These are phyloP conservation scores for Dianthus caryophyllus DNA, from an alignment of 148 eudicot species.

Conservation along the genomic window DNA sequence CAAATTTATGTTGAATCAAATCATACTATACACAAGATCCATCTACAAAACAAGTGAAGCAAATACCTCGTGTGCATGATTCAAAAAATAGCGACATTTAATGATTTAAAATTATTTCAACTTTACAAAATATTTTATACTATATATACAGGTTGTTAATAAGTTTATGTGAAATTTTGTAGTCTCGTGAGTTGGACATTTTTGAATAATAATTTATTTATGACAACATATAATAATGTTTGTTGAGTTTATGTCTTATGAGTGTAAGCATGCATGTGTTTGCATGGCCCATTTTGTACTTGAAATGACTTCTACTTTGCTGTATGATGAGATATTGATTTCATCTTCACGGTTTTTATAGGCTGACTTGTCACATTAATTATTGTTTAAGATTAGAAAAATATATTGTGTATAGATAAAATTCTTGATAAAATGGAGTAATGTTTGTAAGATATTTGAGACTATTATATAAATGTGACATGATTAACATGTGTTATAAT, in stretches of 20 bases:
- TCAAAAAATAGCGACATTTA: background rate
- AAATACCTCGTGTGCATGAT: background rate
- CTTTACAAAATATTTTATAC: background rate
- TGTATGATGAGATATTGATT: background rate
- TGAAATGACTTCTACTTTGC: slow-evolving; percentile 12
- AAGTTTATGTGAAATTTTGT: background rate
- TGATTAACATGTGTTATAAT: too few species aligned
- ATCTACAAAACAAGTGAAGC: background rate
- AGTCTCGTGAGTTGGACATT: slow-evolving; percentile 8
- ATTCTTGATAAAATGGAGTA: too few species aligned
- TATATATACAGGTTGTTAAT: slow-evolving; percentile 21
- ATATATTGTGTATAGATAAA: too few species aligned
- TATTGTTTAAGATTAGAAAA: too few species aligned
- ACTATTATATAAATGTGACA: too few species aligned
- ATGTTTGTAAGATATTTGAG: too few species aligned
- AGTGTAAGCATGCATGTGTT: slow-evolving; percentile 27
- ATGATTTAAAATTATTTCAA: background rate
- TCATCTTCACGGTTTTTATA: too few species aligned
- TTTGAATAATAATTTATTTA: background rate
- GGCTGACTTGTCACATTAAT: too few species aligned
- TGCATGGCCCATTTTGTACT: slow-evolving; percentile 20
- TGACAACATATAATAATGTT: slow-evolving; percentile 8
- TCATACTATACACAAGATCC: too few species aligned
- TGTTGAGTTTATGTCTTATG: background rate
- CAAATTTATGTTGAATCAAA: too few species aligned